These are phyloP conservation scores for Chlorella sp. DNA, from an alignment of 139 green algal genomes.

Conservation along the genomic window DNA sequence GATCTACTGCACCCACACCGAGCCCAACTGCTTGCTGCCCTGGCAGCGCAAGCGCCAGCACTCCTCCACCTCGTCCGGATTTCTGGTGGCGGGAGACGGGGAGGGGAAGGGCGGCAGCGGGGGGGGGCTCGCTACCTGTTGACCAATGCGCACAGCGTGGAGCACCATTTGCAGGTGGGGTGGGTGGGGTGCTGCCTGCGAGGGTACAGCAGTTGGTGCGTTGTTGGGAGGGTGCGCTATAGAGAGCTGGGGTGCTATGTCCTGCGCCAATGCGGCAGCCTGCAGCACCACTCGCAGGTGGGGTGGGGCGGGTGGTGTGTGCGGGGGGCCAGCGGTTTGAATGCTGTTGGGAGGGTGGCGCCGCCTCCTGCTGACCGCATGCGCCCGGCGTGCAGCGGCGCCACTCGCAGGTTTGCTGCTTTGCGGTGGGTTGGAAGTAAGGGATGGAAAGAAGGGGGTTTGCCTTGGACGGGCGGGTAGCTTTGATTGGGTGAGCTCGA, in stretches of 20 bases:
- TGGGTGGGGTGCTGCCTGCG: neutral
- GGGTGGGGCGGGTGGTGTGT: neutral
- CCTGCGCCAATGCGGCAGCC: too few relatives aligned
- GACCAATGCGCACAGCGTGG: constrained; percentile 91
- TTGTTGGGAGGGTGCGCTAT: too few relatives aligned
- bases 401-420: too few relatives aligned
- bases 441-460: too few relatives aligned
- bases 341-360: neutral
- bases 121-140: constrained; percentile 69
- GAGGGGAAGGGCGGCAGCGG: neutral
- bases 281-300: too few relatives aligned
- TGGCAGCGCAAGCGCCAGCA: constrained; percentile 78
- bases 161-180: constrained; percentile 83
- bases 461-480: too few relatives aligned
- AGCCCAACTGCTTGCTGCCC: constrained; percentile 89
- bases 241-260: too few relatives aligned
- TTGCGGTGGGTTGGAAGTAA: too few relatives aligned
- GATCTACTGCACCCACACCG: constrained; percentile 83
- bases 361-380: too few relatives aligned
- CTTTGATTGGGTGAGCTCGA: too few relatives aligned
- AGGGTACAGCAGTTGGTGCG: too few relatives aligned
- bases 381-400: neutral
- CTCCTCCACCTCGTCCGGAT: constrained; percentile 72
- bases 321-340: neutral
- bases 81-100: constrained; percentile 68